Percentiles rank a stretch among this genome's conserved stretches.
Evolutionary conservation across 2,329 filamentous ascomycete species (phyloP).

Genomic region (Calonectria pseudoturangicola): DNA sequence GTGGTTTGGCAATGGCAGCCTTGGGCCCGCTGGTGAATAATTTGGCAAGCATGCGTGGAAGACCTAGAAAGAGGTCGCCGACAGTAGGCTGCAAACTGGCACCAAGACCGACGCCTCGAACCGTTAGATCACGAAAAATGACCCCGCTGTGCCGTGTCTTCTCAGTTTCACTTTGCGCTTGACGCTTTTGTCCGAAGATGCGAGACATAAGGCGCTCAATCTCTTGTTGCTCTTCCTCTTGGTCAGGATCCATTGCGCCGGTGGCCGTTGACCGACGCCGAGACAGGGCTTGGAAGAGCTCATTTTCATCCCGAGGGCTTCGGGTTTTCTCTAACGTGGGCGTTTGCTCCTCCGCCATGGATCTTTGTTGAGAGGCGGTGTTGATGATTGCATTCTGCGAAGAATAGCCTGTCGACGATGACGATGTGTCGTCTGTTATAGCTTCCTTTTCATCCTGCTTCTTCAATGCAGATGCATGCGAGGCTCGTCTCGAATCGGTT

Average conservation of each 20-base stretch:
- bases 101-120: constrained; percentile 81
- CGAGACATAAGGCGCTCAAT: constrained; percentile 79
- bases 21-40: constrained; percentile 69
- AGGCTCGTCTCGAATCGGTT: not conserved
- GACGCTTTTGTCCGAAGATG: constrained; percentile 81
- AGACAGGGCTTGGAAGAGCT: constrained; percentile 70
- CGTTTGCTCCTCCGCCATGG: constrained; percentile 40
- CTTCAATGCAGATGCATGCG: constrained; percentile 36
- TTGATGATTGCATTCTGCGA: constrained; percentile 47
- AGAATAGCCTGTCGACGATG: constrained; percentile 29
- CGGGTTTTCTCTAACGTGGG: constrained; percentile 47
- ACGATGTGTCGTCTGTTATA: not conserved
- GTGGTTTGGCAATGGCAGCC: constrained; percentile 72
- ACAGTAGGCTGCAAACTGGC: constrained; percentile 72
- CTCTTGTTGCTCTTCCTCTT: constrained; percentile 63
- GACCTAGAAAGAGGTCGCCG: constrained; percentile 79
- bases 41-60: constrained; percentile 66
- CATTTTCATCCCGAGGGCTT: constrained; percentile 67
- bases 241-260: constrained; percentile 61
- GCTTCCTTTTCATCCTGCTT: constrained; percentile 13
- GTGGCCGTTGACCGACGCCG: constrained; percentile 66
- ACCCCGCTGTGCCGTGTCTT: constrained; percentile 82
- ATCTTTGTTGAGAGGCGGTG: constrained; percentile 54
- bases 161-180: constrained; percentile 80
- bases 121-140: constrained; percentile 81